These are phyloP conservation scores for Naganishia vaughanmartiniae DNA, from an alignment of 768 basidiomycete species.

Conservation along the genomic window DNA sequence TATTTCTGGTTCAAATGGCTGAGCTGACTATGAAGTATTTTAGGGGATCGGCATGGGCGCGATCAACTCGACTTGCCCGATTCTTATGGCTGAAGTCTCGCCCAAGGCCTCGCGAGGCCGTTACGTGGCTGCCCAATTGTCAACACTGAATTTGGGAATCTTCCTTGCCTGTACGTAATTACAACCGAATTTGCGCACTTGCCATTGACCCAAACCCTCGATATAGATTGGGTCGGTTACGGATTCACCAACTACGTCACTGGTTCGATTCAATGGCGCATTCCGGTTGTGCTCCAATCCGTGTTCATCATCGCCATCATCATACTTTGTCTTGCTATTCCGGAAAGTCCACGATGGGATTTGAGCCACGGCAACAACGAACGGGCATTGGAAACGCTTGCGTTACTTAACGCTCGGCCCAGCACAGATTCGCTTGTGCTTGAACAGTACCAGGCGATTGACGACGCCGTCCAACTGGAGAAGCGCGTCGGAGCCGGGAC, in stretches of 20 bases:
- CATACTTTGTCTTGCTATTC: conserved; percentile 36
- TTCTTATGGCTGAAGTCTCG: conserved; percentile 38
- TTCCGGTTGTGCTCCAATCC: conserved; percentile 41
- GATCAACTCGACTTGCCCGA: conserved; percentile 42
- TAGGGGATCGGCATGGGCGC: conserved; percentile 35
- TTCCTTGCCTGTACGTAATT: conserved; percentile 26
- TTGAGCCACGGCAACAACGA: conserved; percentile 16
- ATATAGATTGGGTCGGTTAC: conserved; percentile 40
- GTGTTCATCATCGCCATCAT: conserved; percentile 39
- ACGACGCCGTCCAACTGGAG: conserved; percentile 34
- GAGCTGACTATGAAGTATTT: neutral
- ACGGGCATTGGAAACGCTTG: conserved; percentile 33
- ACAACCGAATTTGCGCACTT: neutral
- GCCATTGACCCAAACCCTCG: neutral
- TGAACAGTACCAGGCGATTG: conserved; percentile 32
- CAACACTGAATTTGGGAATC: conserved; percentile 28
- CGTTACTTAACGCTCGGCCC: conserved; percentile 32
- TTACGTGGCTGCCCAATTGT: conserved; percentile 25
- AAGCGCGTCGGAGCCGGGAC: conserved; percentile 33
- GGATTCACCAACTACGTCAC: conserved; percentile 35
- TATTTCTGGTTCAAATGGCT: neutral
- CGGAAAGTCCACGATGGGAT: conserved; percentile 42
- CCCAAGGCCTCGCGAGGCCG: conserved; percentile 38
- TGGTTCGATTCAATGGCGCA: conserved; percentile 37
- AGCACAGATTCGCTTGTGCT: conserved; percentile 32